Conservation (phyloP, 768 basidiomycete species). For the Termitomyces sp. region DNA sequence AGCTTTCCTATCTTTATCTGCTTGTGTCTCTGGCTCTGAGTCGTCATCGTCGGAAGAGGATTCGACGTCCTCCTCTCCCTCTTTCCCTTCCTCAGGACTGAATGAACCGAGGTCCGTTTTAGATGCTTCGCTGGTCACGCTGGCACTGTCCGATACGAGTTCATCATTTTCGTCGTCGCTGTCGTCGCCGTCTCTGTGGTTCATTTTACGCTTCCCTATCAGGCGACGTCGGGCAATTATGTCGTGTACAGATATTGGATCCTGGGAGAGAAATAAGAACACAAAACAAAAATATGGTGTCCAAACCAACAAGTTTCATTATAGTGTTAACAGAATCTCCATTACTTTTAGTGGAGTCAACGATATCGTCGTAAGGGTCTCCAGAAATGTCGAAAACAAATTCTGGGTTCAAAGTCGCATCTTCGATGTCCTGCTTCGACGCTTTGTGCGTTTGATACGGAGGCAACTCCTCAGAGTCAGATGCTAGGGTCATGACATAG, state of each 20-base stretch:
- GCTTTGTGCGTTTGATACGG: conserved; percentile 17
- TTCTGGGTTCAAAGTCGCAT: conserved; percentile 67
- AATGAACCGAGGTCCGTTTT: conserved; percentile 26
- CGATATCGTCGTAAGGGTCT: conserved; percentile 59
- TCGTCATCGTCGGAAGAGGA: conserved; percentile 32
- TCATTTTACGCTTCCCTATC: conserved; percentile 61
- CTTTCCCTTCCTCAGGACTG: conserved; percentile 24
- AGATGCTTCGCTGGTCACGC: conserved; percentile 25
- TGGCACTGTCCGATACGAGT: conserved; percentile 21
- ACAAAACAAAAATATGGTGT: neutral
- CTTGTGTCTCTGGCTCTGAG: conserved; percentile 52
- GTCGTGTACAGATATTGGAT: conserved; percentile 86
- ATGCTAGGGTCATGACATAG: conserved; percentile 82
- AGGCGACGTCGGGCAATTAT: conserved; percentile 76
- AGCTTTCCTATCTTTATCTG: conserved; percentile 72
- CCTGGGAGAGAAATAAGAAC: conserved; percentile 28
- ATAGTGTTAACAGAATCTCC: conserved; percentile 59
- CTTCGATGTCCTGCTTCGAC: conserved; percentile 37
- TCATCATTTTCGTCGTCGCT: conserved; percentile 25
- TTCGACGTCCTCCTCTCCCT: conserved; percentile 23
- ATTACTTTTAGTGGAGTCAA: conserved; percentile 33
- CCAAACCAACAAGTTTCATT: conserved; percentile 49
- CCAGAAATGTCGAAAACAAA: conserved; percentile 79
- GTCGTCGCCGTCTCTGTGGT: conserved; percentile 29
- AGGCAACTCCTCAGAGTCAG: conserved; percentile 58